Evolutionary conservation across 257 asterid species (phyloP), one percentile per base, ranked within the genome.

Genomic region (Solanum tarapatanum): DNA sequence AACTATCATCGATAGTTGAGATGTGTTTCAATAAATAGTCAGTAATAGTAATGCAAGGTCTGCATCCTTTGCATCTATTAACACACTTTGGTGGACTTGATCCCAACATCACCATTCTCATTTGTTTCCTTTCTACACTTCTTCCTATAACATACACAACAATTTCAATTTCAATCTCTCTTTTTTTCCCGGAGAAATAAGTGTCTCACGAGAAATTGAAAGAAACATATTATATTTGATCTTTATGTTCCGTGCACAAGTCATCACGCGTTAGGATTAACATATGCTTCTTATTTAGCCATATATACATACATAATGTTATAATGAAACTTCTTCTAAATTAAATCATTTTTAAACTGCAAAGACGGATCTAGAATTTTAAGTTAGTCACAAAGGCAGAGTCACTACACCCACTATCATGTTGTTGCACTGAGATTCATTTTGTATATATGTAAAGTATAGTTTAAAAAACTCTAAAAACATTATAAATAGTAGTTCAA

Each of bases 11-110:
- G 33, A 32, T 32, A 32, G 33, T 32, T 32, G 33, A 32, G 0
- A 32, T 32, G 33, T 32, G 33, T 32, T 32, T 32, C 33, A 32
- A 32, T 32, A 32, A 32, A 32, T 32, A 32, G 33, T 32, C 33
- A 32, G 33, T 32, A 32, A 32, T 32, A 37, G 98, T 95, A 88
- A 91, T 93, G 86, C 98, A 94, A 7, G 96, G 98, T 87, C 92
- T 92, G 91, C 98, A 94, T 3, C 74, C 94, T 92, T 89, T 89
- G 93, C 98, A 94, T 51, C 91, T 92, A 89, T 93, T 90, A 84
- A 92, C 93, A 87, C 98, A 94, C 8, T 87, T 94, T 0, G 98
- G 98, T 35, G 98, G 98, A 87, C 96, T 90, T 76, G 98, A 94
- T 64, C 98, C 95, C 90, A 93, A 74, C 70, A 92, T 86, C 90